A percentile compares a stretch with the other conserved stretches of the same genome.
Conservation (phyloP, 2,329 filamentous ascomycete species). For the Zasmidium citrigriseum region DNA sequence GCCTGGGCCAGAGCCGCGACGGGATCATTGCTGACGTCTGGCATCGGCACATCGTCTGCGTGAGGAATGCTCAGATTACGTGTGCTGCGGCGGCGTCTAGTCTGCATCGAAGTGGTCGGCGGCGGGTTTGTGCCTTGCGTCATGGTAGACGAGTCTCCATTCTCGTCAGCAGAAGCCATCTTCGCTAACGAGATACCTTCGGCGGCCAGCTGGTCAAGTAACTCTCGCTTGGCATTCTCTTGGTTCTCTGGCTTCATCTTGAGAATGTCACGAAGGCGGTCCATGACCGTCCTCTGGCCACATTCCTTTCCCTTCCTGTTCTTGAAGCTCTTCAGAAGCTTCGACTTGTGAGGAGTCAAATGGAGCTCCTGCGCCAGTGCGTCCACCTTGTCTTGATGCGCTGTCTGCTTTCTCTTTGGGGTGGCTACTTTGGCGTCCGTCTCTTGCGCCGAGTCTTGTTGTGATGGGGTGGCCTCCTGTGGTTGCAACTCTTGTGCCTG, state of each 20-base stretch:
- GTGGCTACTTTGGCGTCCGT: neutral
- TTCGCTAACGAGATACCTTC: neutral
- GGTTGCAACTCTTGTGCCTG: neutral
- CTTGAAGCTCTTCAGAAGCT: neutral
- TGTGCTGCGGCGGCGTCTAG: neutral
- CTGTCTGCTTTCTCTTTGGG: neutral
- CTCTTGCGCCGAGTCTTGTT: neutral
- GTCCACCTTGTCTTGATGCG: neutral
- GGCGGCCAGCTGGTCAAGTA: neutral
- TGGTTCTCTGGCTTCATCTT: slow-evolving; percentile 5
- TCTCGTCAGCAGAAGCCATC: neutral
- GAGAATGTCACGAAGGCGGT: slow-evolving; percentile 2
- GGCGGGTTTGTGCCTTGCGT: neutral
- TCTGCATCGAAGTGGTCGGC: neutral
- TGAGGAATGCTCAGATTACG: neutral
- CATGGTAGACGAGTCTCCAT: neutral
- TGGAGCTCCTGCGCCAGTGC: neutral
- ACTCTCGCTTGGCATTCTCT: neutral
- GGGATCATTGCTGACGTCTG: neutral
- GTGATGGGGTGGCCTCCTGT: neutral
- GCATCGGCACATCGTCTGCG: neutral
- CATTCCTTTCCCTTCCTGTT: neutral
- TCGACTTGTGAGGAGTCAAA: neutral
- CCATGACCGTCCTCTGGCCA: slow-evolving; percentile 3
- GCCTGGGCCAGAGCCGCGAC: slow-evolving; percentile 3